Base-by-base conservation (phyloP, 2,329 filamentous ascomycete species). In the Nemania bipapillata region DNA sequence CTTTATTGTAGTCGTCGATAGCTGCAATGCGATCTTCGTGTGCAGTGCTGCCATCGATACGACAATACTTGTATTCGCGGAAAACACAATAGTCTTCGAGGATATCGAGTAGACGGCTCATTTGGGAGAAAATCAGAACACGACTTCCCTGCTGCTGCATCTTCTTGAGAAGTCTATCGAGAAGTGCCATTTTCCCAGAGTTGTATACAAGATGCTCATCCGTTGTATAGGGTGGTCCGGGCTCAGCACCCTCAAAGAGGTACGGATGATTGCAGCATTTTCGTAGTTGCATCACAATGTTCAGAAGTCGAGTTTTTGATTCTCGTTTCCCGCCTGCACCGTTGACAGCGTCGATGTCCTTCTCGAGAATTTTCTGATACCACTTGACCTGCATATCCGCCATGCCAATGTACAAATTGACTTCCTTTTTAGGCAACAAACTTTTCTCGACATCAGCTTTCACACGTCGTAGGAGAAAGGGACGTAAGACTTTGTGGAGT, bases 241-340 rank as follows among this genome's bases (percentile, higher is more conserved):
- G 96, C 79, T 99, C 96, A 9, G 96, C 96, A 63, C 96, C 96
- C 79, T 99, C 96, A 74, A 99, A 99, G 0, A 99, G 88, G 76
- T 99, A 99, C 0, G 96, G 96, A 78, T 99, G 96, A 76, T 99
- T 99, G 80, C 96, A 99, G 82, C 96, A 99, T 82, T 99, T 99
- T 75, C 96, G 91, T 72, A 99, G 87, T 81, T 99, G 96, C 96
- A 99, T 99, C 75, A 99, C 96, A 77, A 99, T 99, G 82, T 99
- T 99, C 72, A 99, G 86, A 24, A 99, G 87, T 72, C 96, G 90
- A 1, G 96, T 99, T 84, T 99, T 99, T 35, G 95, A 98, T 82
- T 99, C 96, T 68, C 94, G 92, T 83, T 97, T 99, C 58, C 96
- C 96, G 71, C 92, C 93, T 32, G 95, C 96, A 69, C 96, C 96